These are phyloP conservation scores for Gossypium davidsonii DNA, from an alignment of 441 rosid species.

Conservation along the genomic window DNA sequence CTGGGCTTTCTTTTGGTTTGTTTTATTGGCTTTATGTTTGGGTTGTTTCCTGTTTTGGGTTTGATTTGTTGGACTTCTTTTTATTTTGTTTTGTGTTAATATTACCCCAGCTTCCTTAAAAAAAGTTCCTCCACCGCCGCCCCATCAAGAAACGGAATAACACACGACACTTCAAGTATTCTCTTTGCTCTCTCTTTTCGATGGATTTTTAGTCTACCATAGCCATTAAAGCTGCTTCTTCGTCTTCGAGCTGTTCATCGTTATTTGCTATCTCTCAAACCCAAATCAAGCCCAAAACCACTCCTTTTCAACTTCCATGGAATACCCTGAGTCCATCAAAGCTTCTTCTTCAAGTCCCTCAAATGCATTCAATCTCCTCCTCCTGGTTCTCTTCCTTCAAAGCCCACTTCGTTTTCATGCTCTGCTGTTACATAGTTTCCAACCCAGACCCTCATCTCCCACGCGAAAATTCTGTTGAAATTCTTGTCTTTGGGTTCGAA, in stretches of 20 bases:
- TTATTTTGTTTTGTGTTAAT: no score
- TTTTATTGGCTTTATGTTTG: no score
- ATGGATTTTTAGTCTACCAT: slow-evolving; percentile 28
- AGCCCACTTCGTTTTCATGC: slow-evolving; percentile 35
- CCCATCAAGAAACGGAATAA: no score
- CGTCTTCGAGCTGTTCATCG: slow-evolving; percentile 16
- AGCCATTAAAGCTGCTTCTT: slow-evolving; percentile 26
- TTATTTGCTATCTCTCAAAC: slow-evolving; percentile 21
- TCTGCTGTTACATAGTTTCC: slow-evolving; percentile 45
- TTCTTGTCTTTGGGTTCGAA: no score
- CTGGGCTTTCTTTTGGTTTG: no score
- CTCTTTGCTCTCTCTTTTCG: neutral
- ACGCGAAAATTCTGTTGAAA: neutral
- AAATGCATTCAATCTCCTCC: slow-evolving; percentile 24
- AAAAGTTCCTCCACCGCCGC: no score
- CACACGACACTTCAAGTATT: neutral
- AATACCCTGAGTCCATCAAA: slow-evolving; percentile 13
- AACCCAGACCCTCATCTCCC: slow-evolving; percentile 35
- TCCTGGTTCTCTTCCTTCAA: slow-evolving; percentile 15
- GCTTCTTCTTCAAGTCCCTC: slow-evolving; percentile 27
- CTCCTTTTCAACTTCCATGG: slow-evolving; percentile 20
- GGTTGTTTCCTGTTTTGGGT: no score
- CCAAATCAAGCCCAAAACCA: slow-evolving; percentile 22
- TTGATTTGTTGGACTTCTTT: no score
- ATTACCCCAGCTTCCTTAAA: no score